Evolutionary conservation across 2,329 filamentous ascomycete genomes (phyloP).

Genomic region (Exophiala sp.): DNA sequence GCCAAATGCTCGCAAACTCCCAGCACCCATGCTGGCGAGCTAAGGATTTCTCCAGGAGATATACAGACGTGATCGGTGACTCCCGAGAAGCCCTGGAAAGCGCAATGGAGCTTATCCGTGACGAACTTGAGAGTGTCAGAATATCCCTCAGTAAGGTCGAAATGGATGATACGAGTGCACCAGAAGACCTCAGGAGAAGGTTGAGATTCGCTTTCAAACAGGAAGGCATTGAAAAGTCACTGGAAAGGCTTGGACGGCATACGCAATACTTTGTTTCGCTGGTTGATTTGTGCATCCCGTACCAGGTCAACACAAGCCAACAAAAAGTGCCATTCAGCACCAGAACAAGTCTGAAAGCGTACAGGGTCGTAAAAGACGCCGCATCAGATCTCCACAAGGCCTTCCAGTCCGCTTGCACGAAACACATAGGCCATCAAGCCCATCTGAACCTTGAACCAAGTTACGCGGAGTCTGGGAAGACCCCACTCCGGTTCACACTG

Average conservation of each 20-base stretch:
- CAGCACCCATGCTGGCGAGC: not conserved
- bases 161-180: not conserved
- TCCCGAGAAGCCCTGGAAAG: not conserved
- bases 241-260: not conserved
- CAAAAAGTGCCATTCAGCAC: not conserved
- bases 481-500: not conserved
- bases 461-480: not conserved
- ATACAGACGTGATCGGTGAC: not conserved
- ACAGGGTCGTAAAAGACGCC: not conserved
- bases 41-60: not conserved
- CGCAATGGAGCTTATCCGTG: not conserved
- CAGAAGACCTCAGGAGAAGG: not conserved
- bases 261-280: conserved; percentile 4
- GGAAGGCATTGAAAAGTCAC: not conserved
- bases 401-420: not conserved
- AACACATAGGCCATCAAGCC: conserved; percentile 3
- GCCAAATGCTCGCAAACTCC: not conserved
- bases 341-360: not conserved
- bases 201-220: conserved; percentile 1
- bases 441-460: conserved; percentile 1
- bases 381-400: conserved; percentile 1
- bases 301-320: not conserved
- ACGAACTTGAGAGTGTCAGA: not conserved
- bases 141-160: not conserved
- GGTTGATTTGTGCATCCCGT: not conserved